Percentiles rank a stretch among this genome's conserved stretches.
Evolutionary conservation across 31 red algal genomes (phyloP).

Genomic region (Porphyra umbilicalis): DNA sequence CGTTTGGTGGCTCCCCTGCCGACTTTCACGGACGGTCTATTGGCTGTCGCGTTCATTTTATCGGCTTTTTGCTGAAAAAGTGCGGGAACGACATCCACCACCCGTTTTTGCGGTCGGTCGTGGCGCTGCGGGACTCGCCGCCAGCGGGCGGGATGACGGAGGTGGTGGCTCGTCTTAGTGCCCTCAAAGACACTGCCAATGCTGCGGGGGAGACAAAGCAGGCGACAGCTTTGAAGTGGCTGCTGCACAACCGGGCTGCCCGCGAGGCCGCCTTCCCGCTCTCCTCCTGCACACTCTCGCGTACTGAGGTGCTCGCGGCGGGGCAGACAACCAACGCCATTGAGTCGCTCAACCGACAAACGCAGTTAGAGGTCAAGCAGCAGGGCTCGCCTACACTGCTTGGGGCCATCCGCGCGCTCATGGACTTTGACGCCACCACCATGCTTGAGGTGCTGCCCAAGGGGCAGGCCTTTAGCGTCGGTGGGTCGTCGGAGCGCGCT

Average conservation of each 20-base stretch:
- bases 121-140: not conserved
- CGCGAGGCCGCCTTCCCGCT: not conserved
- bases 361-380: not conserved
- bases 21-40: not conserved
- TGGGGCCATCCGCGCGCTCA: not conserved
- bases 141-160: not conserved
- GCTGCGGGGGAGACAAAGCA: not conserved
- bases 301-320: not conserved
- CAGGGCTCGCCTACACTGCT: not conserved
- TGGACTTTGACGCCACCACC: not conserved
- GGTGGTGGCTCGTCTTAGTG: not conserved
- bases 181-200: not conserved
- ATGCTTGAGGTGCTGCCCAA: not conserved
- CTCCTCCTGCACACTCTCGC: not conserved
- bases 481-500: not conserved
- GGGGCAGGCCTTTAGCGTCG: not conserved
- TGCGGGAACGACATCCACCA: not conserved
- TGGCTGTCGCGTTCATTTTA: not conserved
- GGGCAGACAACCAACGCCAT: not conserved
- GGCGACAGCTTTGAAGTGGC: not conserved
- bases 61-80: not conserved
- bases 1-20: not conserved
- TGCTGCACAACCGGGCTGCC: not conserved
- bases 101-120: not conserved
- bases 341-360: not conserved